Conservation (phyloP, 352 stramenopile species). For the Globisporangium okanoganense region DNA sequence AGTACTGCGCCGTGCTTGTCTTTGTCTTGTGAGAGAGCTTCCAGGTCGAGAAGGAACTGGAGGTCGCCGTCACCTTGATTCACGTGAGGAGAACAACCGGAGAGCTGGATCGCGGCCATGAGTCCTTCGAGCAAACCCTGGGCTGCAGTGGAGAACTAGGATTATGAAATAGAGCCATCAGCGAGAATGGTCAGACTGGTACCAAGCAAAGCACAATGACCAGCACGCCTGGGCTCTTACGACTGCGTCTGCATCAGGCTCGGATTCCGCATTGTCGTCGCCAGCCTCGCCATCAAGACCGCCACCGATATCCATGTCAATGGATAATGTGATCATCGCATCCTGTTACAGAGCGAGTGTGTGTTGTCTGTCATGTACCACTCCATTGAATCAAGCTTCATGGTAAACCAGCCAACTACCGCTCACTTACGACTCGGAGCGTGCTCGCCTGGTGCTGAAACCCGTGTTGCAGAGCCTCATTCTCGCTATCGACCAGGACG, state of each 20-base stretch:
- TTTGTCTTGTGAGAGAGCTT: not conserved
- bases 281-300: not conserved
- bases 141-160: conserved; percentile 4
- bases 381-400: not conserved
- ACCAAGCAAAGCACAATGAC: not conserved
- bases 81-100: not conserved
- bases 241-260: not conserved
- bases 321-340: not conserved
- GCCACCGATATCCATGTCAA: not conserved
- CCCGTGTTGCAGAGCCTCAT: not conserved
- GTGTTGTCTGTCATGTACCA: too few relatives aligned
- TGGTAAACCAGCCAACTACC: not conserved
- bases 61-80: conserved; percentile 4
- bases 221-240: not conserved
- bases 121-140: conserved; percentile 10
- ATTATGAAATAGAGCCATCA: not conserved
- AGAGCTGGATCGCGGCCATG: conserved; percentile 1
- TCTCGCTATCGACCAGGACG: not conserved
- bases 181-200: not conserved
- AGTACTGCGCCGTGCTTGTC: conserved; percentile 8
- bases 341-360: conserved; percentile 1
- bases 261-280: not conserved
- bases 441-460: not conserved
- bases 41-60: conserved; percentile 6
- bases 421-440: conserved; percentile 2